Evolutionary conservation across 805 yeast genomes (phyloP), one percentile per base, ranked within the genome.

Genomic region (Priceomyces fermenticarens): DNA sequence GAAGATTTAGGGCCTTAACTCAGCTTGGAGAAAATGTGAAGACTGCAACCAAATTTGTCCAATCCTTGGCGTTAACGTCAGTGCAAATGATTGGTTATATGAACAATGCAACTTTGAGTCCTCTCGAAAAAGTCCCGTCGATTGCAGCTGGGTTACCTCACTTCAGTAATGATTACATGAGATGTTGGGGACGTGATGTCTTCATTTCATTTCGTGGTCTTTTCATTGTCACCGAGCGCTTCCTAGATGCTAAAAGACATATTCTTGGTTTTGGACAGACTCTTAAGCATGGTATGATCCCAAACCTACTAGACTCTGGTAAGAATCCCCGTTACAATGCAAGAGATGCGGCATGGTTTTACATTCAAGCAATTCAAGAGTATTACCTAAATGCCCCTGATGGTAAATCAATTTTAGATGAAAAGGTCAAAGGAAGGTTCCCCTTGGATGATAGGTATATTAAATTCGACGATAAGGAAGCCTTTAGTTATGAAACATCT

Each of bases 151-250:
- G 98, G 1, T 73, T 91, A 45, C 99, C 99, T 2, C 97, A 89
- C 63, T 91, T 91, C 65, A 83, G 93, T 57, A 77, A 76, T 43
- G 88, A 85, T 48, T 90, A 85, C 62, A 89, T 91, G 96, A 76
- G 99, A 61, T 88, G 97, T 59, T 91, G 99, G 99, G 99, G 99
- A 15, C 77, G 99, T 57, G 99, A 91, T 63, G 95, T 89, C 0
- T 93, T 93, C 58, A 84, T 91, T 35, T 77, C 97, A 0, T 72
- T 85, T 32, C 72, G 96, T 45, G 99, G 99, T 0, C 70, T 91
- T 36, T 64, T 89, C 41, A 65, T 89, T 16, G 82, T 85, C 1
- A 77, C 97, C 0, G 90, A 85, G 9, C 72, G 98, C 41, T 80
- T 59, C 55, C 87, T 84, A 0, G 88, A 82, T 34, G 97, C 97